Conservation (phyloP, 352 stramenopile species). For the Globisporangium irregulare region DNA sequence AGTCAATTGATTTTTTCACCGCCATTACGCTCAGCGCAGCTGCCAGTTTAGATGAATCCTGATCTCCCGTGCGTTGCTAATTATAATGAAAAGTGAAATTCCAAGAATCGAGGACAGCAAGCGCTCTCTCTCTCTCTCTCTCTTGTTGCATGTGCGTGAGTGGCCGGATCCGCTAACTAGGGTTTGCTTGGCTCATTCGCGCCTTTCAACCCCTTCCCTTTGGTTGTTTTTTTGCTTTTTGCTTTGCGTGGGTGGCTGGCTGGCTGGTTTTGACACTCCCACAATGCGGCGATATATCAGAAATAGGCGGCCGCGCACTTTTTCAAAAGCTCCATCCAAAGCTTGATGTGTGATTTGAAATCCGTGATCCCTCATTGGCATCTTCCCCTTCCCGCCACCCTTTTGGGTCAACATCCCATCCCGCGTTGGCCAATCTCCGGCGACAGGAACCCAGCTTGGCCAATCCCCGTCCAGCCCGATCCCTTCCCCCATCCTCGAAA, state of each 20-base stretch:
- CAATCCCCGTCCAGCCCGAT: not conserved
- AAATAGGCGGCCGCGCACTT: not conserved
- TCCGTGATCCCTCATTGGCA: not conserved
- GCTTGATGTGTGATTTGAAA: slow-evolving; percentile 3
- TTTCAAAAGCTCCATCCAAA: not conserved
- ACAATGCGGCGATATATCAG: slow-evolving; percentile 5
- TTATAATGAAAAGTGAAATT: not conserved
- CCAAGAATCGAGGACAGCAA: not conserved
- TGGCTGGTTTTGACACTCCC: not conserved
- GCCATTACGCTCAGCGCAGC: not conserved
- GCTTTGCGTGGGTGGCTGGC: not conserved
- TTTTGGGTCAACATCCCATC: not conserved
- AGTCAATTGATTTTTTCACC: not conserved
- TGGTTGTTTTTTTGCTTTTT: not conserved
- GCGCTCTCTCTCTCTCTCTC: not conserved
- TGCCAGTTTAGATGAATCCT: not conserved
- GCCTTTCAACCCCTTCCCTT: not conserved
- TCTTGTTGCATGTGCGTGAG: not conserved
- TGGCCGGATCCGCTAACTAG: not conserved
- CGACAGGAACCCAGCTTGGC: not conserved
- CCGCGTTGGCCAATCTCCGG: not conserved
- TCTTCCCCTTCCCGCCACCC: not conserved
- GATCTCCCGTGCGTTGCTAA: not conserved
- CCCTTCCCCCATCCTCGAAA: not conserved
- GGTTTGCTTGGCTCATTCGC: not conserved